A percentile compares a stretch with the other conserved stretches of the same genome.
phyloP scores from a whole-genome alignment of 768 basidiomycete species.

The Tylopilus plumbeoviolaceoides region DNA sequence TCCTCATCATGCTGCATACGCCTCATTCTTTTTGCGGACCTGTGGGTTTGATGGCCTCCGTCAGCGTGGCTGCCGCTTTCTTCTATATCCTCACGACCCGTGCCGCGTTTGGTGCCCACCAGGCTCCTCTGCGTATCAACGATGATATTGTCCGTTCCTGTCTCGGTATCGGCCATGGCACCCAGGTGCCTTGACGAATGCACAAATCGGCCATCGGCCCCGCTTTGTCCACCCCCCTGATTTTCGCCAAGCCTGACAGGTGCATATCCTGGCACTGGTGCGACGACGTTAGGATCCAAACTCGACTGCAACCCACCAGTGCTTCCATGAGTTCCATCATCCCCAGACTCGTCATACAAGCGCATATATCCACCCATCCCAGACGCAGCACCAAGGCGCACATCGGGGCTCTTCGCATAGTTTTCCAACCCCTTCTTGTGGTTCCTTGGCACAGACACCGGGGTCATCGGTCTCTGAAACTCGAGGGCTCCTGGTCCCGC shows the following conservation, averaged over 20 bases:
- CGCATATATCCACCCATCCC: constrained; percentile 26
- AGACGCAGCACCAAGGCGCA: background rate
- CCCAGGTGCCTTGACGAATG: constrained; percentile 8
- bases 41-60: constrained; percentile 1
- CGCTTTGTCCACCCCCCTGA: background rate
- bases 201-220: constrained; percentile 4
- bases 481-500: constrained; percentile 4
- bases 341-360: constrained; percentile 5
- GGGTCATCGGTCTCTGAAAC: constrained; percentile 20
- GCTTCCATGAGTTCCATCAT: background rate
- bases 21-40: constrained; percentile 16
- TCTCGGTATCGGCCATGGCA: constrained; percentile 7
- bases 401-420: constrained; percentile 2
- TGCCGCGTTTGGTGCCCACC: constrained; percentile 13
- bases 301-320: background rate
- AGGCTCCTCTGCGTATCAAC: background rate
- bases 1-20: constrained; percentile 12
- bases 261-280: constrained; percentile 20
- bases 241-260: background rate
- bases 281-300: constrained; percentile 11
- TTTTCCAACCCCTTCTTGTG: constrained; percentile 7
- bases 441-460: constrained; percentile 13
- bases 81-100: constrained; percentile 13
- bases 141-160: constrained; percentile 1
- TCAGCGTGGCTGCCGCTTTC: constrained; percentile 3